phyloP scores from a whole-genome alignment of 345 rosid species.

The Trapa bicornis region DNA sequence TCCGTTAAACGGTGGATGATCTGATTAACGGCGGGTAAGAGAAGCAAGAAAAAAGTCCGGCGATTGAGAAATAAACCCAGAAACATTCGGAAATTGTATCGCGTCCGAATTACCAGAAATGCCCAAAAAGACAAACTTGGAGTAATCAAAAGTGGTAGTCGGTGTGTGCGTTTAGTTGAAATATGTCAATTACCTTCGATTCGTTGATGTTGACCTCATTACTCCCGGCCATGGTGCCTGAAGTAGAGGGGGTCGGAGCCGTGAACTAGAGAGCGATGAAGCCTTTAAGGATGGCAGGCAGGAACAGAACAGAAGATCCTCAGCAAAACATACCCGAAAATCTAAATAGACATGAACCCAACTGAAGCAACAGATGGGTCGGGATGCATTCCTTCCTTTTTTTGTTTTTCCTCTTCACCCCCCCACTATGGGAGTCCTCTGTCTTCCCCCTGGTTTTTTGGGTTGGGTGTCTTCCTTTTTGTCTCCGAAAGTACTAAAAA shows the following conservation, averaged over 20 bases:
- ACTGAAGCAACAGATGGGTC: not conserved
- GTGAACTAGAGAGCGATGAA: not conserved
- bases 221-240: not conserved
- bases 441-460: not conserved
- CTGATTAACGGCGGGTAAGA: not conserved
- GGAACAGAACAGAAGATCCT: not conserved
- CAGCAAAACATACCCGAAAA: not conserved
- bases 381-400: not conserved
- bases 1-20: not conserved
- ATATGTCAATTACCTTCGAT: constrained; percentile 51
- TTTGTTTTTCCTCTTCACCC: not conserved
- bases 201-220: constrained; percentile 80
- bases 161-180: not conserved
- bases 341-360: not conserved
- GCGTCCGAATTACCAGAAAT: not conserved
- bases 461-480: not conserved
- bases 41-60: not conserved
- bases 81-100: not conserved
- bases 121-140: not conserved
- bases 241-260: not conserved
- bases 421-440: not conserved
- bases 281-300: too few species aligned
- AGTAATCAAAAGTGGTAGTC: constrained; percentile 2
- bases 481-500: not conserved
- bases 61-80: not conserved